A percentile compares a stretch with the other conserved stretches of the same genome.
Conservation (phyloP, 2,329 filamentous ascomycete genomes). For the Monosporascus sp. region DNA sequence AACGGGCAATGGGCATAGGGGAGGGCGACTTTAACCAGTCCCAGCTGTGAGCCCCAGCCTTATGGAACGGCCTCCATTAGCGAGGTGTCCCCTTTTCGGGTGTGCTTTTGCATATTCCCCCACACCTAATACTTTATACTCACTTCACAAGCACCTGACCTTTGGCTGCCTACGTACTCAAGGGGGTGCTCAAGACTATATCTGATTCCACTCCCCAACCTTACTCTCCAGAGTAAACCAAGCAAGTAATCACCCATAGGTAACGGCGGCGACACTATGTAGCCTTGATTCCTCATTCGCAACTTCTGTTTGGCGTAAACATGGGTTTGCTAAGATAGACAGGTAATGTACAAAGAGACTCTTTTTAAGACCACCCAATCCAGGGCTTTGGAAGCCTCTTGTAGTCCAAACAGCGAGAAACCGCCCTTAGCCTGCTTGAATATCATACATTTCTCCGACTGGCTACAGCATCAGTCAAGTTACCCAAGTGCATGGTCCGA, state of each 20-base stretch:
- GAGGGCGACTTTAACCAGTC: neutral
- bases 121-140: too few relatives aligned
- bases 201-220: too few relatives aligned
- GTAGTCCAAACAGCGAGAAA: neutral
- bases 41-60: neutral
- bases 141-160: too few relatives aligned
- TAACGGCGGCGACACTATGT: too few relatives aligned
- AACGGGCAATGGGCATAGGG: neutral
- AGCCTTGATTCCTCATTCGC: too few relatives aligned
- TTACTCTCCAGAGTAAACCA: too few relatives aligned
- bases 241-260: too few relatives aligned
- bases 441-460: neutral
- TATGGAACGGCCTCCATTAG: too few relatives aligned
- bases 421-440: neutral
- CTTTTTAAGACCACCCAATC: neutral
- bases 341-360: neutral
- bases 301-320: neutral
- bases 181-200: too few relatives aligned
- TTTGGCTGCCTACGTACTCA: too few relatives aligned
- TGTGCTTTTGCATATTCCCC: too few relatives aligned
- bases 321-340: neutral
- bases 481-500: neutral
- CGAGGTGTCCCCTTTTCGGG: too few relatives aligned
- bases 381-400: neutral
- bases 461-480: neutral